Percentiles rank a stretch among this genome's conserved stretches.
Evolutionary conservation across 2,329 filamentous ascomycete genomes (phyloP).

Genomic region (Ustulina deusta): DNA sequence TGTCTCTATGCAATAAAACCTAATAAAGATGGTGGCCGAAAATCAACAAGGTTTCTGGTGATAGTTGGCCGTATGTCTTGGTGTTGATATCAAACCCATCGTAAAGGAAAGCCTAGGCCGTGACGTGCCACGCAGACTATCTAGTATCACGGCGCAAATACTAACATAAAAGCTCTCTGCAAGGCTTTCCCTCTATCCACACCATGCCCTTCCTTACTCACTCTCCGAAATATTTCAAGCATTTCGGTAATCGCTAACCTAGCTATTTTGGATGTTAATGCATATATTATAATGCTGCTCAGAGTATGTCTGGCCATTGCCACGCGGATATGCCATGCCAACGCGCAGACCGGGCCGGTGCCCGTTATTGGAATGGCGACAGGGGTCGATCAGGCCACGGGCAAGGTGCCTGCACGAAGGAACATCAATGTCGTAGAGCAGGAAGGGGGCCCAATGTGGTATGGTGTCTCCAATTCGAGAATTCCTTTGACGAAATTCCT

Average conservation of each 20-base stretch:
- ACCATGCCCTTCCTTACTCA: not conserved
- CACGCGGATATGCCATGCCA: slow-evolving; percentile 18
- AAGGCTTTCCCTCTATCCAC: not conserved
- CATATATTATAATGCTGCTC: slow-evolving; percentile 18
- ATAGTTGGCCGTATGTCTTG: not conserved
- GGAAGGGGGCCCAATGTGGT: slow-evolving; percentile 47
- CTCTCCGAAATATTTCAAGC: not conserved
- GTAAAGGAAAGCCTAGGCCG: not conserved
- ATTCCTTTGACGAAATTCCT: slow-evolving; percentile 18
- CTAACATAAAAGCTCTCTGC: not conserved
- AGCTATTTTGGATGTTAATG: not conserved
- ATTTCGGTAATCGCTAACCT: not conserved
- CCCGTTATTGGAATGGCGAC: slow-evolving; percentile 46
- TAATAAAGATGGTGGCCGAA: not conserved
- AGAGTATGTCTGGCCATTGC: slow-evolving; percentile 29
- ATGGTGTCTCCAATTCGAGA: slow-evolving; percentile 9
- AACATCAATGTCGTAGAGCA: slow-evolving; percentile 61
- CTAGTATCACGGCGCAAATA: not conserved
- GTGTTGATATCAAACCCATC: not conserved
- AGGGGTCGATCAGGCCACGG: slow-evolving; percentile 49
- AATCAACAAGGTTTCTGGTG: not conserved
- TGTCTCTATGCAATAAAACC: slow-evolving; percentile 4
- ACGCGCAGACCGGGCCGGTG: slow-evolving; percentile 34
- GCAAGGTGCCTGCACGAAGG: slow-evolving; percentile 58
- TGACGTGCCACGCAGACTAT: not conserved